Evolutionary conservation across 257 asterid genomes (phyloP), one percentile per base, ranked within the genome.

Genomic region (Cordia subcordata): DNA sequence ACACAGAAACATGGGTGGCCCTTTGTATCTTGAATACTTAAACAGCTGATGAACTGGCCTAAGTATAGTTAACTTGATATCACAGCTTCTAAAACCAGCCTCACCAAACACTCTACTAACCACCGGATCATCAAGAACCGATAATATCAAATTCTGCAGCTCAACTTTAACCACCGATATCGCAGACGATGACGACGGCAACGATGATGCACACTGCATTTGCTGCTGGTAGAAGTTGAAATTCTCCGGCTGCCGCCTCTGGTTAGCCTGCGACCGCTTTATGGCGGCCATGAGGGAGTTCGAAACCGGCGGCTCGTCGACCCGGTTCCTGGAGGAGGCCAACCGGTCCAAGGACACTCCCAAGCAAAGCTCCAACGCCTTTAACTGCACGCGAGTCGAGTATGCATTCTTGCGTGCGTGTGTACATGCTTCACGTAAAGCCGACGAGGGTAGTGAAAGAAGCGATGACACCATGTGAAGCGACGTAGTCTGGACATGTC

Each of bases 221-320:
- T 79, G 86, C 2, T 78, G 88, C 60, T 88, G 96, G 65, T 88
- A 88, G 47, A 77, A 78, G 47, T 60, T 76, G 60, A 82, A 80
- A 51, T 82, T 88, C 65, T 88, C 95, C 8, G 95, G 98, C 70
- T 88, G 96, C 50, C 96, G 62, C 45, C 98, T 72, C 58, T 87
- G 98, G 55, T 77, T 83, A 0, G 96, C 95, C 62, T 91, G 96
- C 45, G 96, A 91, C 62, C 98, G 66, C 19, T 91, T 91, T 5
- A 88, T 68, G 14, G 98, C 98, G 14, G 96, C 96, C 96, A 91
- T 88, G 19, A 91, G 79, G 0, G 98, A 88, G 53, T 91, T 91
- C 20, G 98, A 79, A 1, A 88, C 88, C 22, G 94, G 94, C 10
- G 98, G 96, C 70, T 84, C 88, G 17, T 76, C 94, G 9, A 58